Evolutionary conservation across 2,329 filamentous ascomycete species (phyloP).

Genomic region (Tolypocladium endophyticum): DNA sequence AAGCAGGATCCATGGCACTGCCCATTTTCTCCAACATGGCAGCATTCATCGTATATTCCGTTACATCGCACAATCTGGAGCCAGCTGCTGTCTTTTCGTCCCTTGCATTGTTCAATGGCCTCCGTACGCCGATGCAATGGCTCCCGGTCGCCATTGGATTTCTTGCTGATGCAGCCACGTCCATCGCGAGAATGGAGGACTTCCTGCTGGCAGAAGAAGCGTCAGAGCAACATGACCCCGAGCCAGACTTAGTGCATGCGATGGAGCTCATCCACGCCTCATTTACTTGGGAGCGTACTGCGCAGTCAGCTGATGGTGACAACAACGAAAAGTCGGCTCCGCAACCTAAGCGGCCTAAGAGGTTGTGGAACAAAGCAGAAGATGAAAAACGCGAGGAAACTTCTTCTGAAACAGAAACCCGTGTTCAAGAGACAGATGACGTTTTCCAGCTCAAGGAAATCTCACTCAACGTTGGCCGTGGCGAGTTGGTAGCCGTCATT

Average conservation of each 20-base stretch:
- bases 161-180: slow-evolving; percentile 80
- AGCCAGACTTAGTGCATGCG: slow-evolving; percentile 51
- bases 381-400: slow-evolving; percentile 27
- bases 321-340: slow-evolving; percentile 35
- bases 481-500: slow-evolving; percentile 77
- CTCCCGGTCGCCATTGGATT: slow-evolving; percentile 82
- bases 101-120: slow-evolving; percentile 81
- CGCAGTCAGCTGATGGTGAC: background rate
- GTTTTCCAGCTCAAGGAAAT: slow-evolving; percentile 59
- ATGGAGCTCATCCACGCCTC: slow-evolving; percentile 61
- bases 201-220: slow-evolving; percentile 82
- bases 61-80: slow-evolving; percentile 55
- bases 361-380: slow-evolving; percentile 21
- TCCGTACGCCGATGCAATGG: slow-evolving; percentile 82
- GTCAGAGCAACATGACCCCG: slow-evolving; percentile 54
- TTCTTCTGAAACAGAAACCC: slow-evolving; percentile 29
- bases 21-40: slow-evolving; percentile 94
- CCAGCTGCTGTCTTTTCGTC: slow-evolving; percentile 86
- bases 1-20: slow-evolving; percentile 72
- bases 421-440: slow-evolving; percentile 50
- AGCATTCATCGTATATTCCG: slow-evolving; percentile 74
- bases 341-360: slow-evolving; percentile 32
- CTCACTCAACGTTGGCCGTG: slow-evolving; percentile 56
- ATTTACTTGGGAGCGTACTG: slow-evolving; percentile 71
- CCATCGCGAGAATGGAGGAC: slow-evolving; percentile 74